Conservation (phyloP, 73 alveolate species). For the Symbiodinium pilosum region DNA sequence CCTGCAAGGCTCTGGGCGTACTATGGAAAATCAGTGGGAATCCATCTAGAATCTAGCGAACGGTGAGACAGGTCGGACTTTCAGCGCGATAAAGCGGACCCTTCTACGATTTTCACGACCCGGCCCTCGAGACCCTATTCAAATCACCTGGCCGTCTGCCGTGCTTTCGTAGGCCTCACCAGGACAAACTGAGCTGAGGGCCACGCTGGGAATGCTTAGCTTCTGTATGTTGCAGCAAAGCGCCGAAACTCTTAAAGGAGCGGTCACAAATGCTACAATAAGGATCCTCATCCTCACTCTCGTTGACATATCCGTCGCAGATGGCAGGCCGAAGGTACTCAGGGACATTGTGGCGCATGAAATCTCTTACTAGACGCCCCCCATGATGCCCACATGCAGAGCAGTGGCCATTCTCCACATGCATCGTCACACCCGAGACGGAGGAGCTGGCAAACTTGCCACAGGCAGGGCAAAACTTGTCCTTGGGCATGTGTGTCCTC, state of each 20-base stretch:
- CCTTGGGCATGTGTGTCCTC: slow-evolving; percentile 23
- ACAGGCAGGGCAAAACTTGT: slow-evolving; percentile 52
- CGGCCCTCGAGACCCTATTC: no score
- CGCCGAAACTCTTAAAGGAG: slow-evolving; percentile 16
- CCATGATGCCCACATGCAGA: slow-evolving; percentile 1
- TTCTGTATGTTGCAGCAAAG: slow-evolving; percentile 38
- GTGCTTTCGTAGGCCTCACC: no score
- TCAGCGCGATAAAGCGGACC: no score
- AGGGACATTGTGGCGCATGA: slow-evolving; percentile 25
- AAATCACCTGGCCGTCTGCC: no score
- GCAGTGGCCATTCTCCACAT: slow-evolving; percentile 55
- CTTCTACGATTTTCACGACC: no score
- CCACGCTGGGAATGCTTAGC: slow-evolving; percentile 36
- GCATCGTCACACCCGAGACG: slow-evolving; percentile 34
- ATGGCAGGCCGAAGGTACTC: slow-evolving; percentile 24
- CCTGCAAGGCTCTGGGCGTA: no score
- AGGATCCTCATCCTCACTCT: slow-evolving; percentile 27
- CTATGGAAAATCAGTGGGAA: no score
- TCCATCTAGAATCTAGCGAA: no score
- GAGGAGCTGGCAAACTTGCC: slow-evolving; percentile 4
- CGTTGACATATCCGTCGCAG: slow-evolving; percentile 16
- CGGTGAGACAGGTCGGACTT: no score
- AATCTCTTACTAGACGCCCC: not conserved
- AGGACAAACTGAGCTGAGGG: not conserved
- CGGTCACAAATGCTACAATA: slow-evolving; percentile 30